phyloP scores from a whole-genome alignment of 2,329 filamentous ascomycete genomes.

The Tricladium varicosporioides region DNA sequence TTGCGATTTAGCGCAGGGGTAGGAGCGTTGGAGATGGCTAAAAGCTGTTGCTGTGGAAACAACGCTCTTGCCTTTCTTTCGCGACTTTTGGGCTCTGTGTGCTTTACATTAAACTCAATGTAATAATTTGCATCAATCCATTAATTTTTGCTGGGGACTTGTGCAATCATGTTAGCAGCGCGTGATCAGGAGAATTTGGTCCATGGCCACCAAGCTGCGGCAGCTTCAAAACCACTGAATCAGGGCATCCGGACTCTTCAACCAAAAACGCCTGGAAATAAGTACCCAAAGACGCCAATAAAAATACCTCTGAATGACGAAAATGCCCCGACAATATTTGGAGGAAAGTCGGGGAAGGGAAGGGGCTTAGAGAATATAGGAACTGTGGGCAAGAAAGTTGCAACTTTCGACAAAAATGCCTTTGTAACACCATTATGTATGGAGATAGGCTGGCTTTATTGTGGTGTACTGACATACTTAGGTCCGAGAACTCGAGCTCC shows the following conservation, averaged over 20 bases:
- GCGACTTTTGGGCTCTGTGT: too few relatives aligned
- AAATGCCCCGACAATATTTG: conserved; percentile 63
- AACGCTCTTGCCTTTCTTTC: neutral
- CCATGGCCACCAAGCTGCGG: conserved; percentile 68
- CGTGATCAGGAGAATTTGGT: conserved; percentile 87
- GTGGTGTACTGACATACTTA: conserved; percentile 4
- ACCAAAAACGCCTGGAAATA: conserved; percentile 76
- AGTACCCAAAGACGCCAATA: conserved; percentile 79
- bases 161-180: conserved; percentile 66
- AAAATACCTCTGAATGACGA: conserved; percentile 79
- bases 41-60: conserved; percentile 8
- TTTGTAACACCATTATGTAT: conserved; percentile 81
- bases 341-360: conserved; percentile 56
- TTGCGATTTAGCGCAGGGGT: neutral
- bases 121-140: conserved; percentile 1
- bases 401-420: conserved; percentile 55
- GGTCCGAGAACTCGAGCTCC: conserved; percentile 68
- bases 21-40: neutral
- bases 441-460: conserved; percentile 23
- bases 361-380: conserved; percentile 57
- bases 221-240: conserved; percentile 69
- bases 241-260: conserved; percentile 59
- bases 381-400: conserved; percentile 49
- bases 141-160: conserved; percentile 9
- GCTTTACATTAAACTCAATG: conserved; percentile 2